Evolutionary conservation across 352 stramenopile species (phyloP).

Genomic region (Vaucheria bursata): DNA sequence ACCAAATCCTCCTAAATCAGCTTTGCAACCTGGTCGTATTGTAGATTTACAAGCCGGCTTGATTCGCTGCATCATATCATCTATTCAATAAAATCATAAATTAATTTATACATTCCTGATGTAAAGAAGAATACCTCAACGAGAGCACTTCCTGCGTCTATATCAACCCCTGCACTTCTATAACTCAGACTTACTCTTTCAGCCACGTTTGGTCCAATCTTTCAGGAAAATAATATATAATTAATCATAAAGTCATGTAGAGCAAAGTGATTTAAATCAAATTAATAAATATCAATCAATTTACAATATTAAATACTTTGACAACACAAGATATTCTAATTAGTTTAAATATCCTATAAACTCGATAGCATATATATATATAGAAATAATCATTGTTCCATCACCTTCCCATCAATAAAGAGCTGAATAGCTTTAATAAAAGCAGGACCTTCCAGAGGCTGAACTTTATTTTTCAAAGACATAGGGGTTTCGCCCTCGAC

Average conservation of each 20-base stretch:
- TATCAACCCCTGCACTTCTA: conserved; percentile 91
- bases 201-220: conserved; percentile 5
- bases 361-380: not conserved
- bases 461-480: conserved; percentile 90
- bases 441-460: conserved; percentile 86
- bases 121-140: conserved; percentile 31
- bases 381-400: not conserved
- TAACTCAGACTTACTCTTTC: conserved; percentile 76
- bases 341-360: no score
- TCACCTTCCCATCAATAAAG: conserved; percentile 49
- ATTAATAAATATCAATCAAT: not conserved
- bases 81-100: not conserved
- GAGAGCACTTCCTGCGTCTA: conserved; percentile 71
- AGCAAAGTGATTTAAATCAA: not conserved
- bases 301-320: not conserved
- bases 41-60: conserved; percentile 97
- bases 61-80: conserved; percentile 67
- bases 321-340: not conserved
- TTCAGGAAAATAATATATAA: not conserved
- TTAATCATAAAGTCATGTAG: not conserved
- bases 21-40: conserved; percentile 82
- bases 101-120: not conserved
- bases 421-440: conserved; percentile 73
- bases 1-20: conserved; percentile 91
- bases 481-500: conserved; percentile 73